Evolutionary conservation across 2,329 filamentous ascomycete species (phyloP).

Genomic region (Dothidotthia symphoricarpi): DNA sequence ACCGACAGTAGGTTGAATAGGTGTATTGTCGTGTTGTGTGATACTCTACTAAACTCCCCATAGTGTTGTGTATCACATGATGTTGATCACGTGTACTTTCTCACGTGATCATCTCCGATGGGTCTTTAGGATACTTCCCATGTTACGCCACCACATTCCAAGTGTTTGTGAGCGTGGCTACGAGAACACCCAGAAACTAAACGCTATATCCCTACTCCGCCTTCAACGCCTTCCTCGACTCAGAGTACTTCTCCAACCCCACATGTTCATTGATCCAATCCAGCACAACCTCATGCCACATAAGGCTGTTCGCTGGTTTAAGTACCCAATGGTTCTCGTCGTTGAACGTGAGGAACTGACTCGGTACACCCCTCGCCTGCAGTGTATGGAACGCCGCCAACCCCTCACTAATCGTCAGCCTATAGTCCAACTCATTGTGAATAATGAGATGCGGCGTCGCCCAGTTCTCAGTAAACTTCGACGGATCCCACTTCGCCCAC

Average conservation of each 20-base stretch:
- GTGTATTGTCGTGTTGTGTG: no score
- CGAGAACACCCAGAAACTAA: no score
- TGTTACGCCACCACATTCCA: no score
- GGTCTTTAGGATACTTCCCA: no score
- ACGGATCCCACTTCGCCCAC: slow-evolving; percentile 61
- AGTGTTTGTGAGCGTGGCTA: no score
- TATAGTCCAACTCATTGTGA: slow-evolving; percentile 87
- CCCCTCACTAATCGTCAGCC: slow-evolving; percentile 80
- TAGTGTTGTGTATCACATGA: no score
- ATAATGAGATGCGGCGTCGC: slow-evolving; percentile 84
- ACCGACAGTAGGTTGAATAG: no score
- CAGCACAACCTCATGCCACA: slow-evolving; percentile 86
- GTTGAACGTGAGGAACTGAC: slow-evolving; percentile 76
- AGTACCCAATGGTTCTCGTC: slow-evolving; percentile 82
- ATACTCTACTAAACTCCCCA: no score
- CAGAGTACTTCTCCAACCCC: slow-evolving; percentile 49
- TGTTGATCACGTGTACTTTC: no score
- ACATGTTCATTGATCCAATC: slow-evolving; percentile 68
- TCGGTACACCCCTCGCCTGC: slow-evolving; percentile 71
- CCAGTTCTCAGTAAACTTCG: slow-evolving; percentile 64
- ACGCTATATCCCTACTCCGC: neutral
- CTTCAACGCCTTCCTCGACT: slow-evolving; percentile 14
- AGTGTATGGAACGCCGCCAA: slow-evolving; percentile 82
- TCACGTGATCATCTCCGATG: no score
- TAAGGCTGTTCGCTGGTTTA: slow-evolving; percentile 84